A percentile compares a stretch with the other conserved stretches of the same genome.
phyloP scores from a whole-genome alignment of 208 protist species.

The Leishmania guyanensis region DNA sequence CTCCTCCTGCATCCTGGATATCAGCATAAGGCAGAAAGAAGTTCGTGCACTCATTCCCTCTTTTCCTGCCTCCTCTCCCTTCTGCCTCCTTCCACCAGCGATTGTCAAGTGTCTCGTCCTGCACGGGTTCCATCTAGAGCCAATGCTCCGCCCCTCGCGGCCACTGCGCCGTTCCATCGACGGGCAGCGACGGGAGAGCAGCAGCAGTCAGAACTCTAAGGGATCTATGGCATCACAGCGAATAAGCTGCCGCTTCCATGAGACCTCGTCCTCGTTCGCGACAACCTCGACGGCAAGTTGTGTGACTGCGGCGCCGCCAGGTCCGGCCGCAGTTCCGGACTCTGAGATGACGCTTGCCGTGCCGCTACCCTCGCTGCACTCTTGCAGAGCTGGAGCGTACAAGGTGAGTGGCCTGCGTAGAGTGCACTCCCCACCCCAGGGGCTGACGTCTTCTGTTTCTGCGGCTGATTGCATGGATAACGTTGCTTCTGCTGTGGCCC shows the following conservation, averaged over 20 bases:
- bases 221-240: not conserved
- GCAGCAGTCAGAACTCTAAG: not conserved
- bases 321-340: not conserved
- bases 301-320: not conserved
- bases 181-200: not conserved
- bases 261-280: not conserved
- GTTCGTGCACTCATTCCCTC: too few relatives aligned
- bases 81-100: not conserved
- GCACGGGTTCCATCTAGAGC: not conserved
- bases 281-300: not conserved
- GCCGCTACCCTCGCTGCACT: not conserved
- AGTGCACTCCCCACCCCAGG: not conserved
- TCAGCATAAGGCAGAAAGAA: not conserved
- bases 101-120: not conserved
- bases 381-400: constrained; percentile 5
- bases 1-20: not conserved
- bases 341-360: not conserved
- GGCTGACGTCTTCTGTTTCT: not conserved
- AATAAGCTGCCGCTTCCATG: not conserved
- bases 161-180: constrained; percentile 28
- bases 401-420: not conserved
- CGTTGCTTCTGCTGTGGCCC: not conserved
- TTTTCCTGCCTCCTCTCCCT: not conserved
- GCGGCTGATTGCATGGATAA: not conserved
- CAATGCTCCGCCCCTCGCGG: constrained; percentile 20